Conservation (phyloP, 305 asterid species). For the Petunia hybrid region DNA sequence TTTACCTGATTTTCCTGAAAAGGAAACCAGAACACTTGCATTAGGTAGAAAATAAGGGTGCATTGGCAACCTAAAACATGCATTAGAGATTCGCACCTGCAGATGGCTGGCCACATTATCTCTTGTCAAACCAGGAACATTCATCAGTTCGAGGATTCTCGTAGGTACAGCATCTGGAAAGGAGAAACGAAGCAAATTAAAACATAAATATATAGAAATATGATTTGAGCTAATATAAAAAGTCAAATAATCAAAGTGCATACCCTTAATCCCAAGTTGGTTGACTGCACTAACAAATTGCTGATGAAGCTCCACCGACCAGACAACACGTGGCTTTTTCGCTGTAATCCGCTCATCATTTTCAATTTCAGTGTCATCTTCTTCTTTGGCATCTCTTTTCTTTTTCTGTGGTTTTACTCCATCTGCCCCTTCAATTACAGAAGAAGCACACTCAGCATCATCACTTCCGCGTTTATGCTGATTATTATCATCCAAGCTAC, state of each 20-base stretch:
- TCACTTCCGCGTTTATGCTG: slow-evolving; percentile 50
- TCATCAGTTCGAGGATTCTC: slow-evolving; percentile 87
- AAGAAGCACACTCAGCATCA: slow-evolving; percentile 71
- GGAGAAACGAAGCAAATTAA: slow-evolving; percentile 30
- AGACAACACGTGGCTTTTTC: slow-evolving; percentile 92
- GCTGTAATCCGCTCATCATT: slow-evolving; percentile 63
- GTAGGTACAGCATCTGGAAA: slow-evolving; percentile 88
- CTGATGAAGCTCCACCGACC: slow-evolving; percentile 96
- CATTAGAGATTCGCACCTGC: slow-evolving; percentile 58
- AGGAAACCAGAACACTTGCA: slow-evolving; percentile 30
- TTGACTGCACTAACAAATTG: slow-evolving; percentile 84
- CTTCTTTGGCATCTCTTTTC: slow-evolving; percentile 69
- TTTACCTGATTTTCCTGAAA: slow-evolving; percentile 34
- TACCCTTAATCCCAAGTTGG: slow-evolving; percentile 90
- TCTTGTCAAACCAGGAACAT: slow-evolving; percentile 84
- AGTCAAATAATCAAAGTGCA: slow-evolving; percentile 39
- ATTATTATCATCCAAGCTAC: slow-evolving; percentile 59
- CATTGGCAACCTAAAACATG: slow-evolving; percentile 28
- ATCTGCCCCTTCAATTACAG: slow-evolving; percentile 57
- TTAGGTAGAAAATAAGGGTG: slow-evolving; percentile 27
- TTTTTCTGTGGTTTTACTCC: slow-evolving; percentile 56
- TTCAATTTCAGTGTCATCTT: slow-evolving; percentile 64
- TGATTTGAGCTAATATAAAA: neutral
- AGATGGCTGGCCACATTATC: slow-evolving; percentile 94
- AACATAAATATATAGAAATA: neutral